Conservation (phyloP, 2,329 filamentous ascomycete genomes). For the Clonostachys solani region DNA sequence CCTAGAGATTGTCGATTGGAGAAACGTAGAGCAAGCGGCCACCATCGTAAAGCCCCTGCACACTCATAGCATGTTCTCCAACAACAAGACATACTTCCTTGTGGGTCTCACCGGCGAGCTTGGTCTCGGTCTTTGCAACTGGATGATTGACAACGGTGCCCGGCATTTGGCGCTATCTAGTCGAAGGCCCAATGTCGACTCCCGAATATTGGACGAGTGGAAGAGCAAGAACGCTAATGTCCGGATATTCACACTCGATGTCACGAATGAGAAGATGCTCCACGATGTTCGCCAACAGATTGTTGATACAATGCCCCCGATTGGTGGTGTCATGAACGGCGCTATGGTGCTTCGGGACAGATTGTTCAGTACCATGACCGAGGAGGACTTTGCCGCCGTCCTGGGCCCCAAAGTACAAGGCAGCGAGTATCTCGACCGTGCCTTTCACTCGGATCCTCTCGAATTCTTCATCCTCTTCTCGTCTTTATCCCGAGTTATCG, state of each 20-base stretch:
- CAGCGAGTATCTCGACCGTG: conserved; percentile 17
- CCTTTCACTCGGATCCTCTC: conserved; percentile 18
- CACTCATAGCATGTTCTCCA: conserved; percentile 6
- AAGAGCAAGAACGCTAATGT: conserved; percentile 2
- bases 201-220: no score
- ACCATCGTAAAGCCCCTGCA: conserved; percentile 4
- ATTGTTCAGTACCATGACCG: conserved; percentile 18
- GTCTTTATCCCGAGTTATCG: conserved; percentile 17
- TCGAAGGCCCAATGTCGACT: conserved; percentile 26
- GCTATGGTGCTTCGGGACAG: conserved; percentile 37
- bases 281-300: conserved; percentile 9
- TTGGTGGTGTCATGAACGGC: conserved; percentile 36
- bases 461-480: conserved; percentile 32
- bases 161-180: conserved; percentile 26
- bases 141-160: conserved; percentile 28
- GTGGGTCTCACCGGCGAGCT: conserved; percentile 22
- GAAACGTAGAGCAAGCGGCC: no score
- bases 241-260: background rate
- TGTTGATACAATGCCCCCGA: conserved; percentile 14
- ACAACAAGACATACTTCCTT: conserved; percentile 23
- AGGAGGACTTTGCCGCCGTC: conserved; percentile 12
- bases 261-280: background rate
- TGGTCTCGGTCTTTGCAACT: conserved; percentile 26
- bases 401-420: conserved; percentile 28
- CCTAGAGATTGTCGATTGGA: no score